A percentile compares a stretch with the other conserved stretches of the same genome.
These are phyloP conservation scores for Sporothrix dimorphospora DNA, from an alignment of 2,329 filamentous ascomycete genomes.

Conservation along the genomic window DNA sequence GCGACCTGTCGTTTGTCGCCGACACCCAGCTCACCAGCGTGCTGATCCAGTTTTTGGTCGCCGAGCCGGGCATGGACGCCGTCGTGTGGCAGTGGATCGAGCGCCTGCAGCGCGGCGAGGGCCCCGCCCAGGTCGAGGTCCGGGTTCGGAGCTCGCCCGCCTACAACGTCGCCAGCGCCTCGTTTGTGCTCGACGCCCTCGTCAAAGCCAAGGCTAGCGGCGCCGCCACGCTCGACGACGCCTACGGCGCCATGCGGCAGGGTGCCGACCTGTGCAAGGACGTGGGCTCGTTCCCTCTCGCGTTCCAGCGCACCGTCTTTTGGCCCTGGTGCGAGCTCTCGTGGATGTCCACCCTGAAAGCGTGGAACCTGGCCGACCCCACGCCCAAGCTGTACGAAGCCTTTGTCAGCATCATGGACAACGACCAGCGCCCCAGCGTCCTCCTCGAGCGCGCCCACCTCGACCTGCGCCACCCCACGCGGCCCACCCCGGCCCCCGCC, in stretches of 20 bases:
- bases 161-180: slow-evolving; percentile 30
- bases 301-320: slow-evolving; percentile 45
- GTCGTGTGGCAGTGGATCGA: slow-evolving; percentile 58
- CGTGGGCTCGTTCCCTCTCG: slow-evolving; percentile 28
- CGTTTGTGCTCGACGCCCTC: slow-evolving; percentile 46
- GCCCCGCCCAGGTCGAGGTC: slow-evolving; percentile 26
- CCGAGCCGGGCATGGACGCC: slow-evolving; percentile 57
- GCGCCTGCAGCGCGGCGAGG: slow-evolving; percentile 42
- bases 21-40: slow-evolving; percentile 42
- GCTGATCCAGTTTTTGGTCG: slow-evolving; percentile 55
- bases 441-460: slow-evolving; percentile 57
- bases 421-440: slow-evolving; percentile 42
- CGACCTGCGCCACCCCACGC: slow-evolving; percentile 57
- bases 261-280: slow-evolving; percentile 45
- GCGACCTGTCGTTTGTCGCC: slow-evolving; percentile 51
- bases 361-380: slow-evolving; percentile 50
- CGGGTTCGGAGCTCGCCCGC: background rate
- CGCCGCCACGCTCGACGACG: slow-evolving; percentile 51
- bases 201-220: slow-evolving; percentile 44
- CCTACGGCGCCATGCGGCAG: slow-evolving; percentile 53
- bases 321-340: slow-evolving; percentile 54
- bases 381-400: slow-evolving; percentile 55
- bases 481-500: slow-evolving; percentile 52
- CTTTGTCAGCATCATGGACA: slow-evolving; percentile 53
- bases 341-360: slow-evolving; percentile 56